phyloP scores from a whole-genome alignment of 495 filamentous ascomycete species.

The Aspergillus leporis region DNA sequence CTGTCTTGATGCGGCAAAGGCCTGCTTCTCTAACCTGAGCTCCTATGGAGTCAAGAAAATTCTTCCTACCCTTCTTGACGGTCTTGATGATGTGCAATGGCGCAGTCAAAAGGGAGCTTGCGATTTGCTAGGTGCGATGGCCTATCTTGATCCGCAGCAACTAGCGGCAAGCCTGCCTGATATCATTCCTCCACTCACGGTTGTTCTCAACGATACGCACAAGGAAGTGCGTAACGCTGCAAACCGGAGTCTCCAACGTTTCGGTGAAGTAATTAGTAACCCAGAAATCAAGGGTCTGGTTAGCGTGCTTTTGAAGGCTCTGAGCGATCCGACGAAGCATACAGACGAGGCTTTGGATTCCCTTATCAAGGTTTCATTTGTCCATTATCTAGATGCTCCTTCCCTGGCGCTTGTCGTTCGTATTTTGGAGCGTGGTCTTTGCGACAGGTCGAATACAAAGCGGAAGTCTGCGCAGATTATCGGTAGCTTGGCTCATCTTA shows the following conservation, averaged over 20 bases:
- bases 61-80: constrained; percentile 86
- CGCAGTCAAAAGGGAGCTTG: constrained; percentile 97
- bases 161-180: constrained; percentile 88
- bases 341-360: constrained; percentile 93
- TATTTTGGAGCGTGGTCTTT: constrained; percentile 89
- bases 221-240: constrained; percentile 92
- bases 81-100: constrained; percentile 94
- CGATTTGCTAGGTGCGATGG: constrained; percentile 95
- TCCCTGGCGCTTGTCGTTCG: constrained; percentile 92
- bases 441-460: constrained; percentile 90
- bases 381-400: constrained; percentile 94
- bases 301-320: constrained; percentile 86
- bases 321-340: constrained; percentile 96
- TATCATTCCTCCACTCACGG: constrained; percentile 93
- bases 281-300: constrained; percentile 93
- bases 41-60: constrained; percentile 96
- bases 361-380: constrained; percentile 92
- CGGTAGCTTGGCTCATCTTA: constrained; percentile 93
- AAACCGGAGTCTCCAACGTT: constrained; percentile 93
- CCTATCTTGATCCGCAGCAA: constrained; percentile 93
- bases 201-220: constrained; percentile 94
- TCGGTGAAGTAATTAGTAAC: constrained; percentile 97
- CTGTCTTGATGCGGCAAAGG: constrained; percentile 88
- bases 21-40: constrained; percentile 88
- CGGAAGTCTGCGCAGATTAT: constrained; percentile 96